Conservation (phyloP, 768 basidiomycete genomes). For the Macrocybe gigantea region DNA sequence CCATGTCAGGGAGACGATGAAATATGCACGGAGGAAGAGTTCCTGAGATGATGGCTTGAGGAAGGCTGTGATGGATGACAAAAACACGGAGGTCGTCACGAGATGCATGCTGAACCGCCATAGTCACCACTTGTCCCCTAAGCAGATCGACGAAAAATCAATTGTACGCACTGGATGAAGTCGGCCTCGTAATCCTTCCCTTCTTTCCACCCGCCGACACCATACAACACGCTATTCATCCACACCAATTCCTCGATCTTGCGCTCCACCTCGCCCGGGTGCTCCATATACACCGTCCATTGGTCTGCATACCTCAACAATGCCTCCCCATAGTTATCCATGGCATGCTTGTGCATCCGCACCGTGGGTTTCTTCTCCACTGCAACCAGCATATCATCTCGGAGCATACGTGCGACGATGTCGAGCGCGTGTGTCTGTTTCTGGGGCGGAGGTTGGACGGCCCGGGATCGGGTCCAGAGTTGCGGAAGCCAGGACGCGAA, state of each 20-base stretch:
- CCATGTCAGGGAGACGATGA: constrained; percentile 45
- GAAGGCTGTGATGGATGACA: constrained; percentile 39
- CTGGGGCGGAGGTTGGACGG: background rate
- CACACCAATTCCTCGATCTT: constrained; percentile 65
- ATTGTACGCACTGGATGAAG: constrained; percentile 27
- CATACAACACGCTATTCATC: constrained; percentile 50
- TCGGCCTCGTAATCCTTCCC: constrained; percentile 42
- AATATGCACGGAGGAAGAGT: constrained; percentile 54
- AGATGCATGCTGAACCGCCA: constrained; percentile 48
- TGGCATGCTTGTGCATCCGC: constrained; percentile 24
- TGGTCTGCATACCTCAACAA: constrained; percentile 34
- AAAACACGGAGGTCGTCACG: constrained; percentile 60
- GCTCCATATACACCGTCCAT: constrained; percentile 35
- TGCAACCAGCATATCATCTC: constrained; percentile 35
- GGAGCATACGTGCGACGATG: constrained; percentile 49
- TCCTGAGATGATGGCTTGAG: constrained; percentile 38
- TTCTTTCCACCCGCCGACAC: constrained; percentile 43
- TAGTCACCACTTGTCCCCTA: background rate
- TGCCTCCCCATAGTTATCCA: constrained; percentile 29
- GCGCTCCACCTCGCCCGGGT: constrained; percentile 32
- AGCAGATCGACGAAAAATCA: background rate
- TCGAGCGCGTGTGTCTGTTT: constrained; percentile 38
- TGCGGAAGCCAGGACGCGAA: constrained; percentile 6
- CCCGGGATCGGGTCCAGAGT: background rate
- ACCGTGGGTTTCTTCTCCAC: constrained; percentile 9